Conservation (phyloP, 2,329 filamentous ascomycete species). For the Orbilia quercus region DNA sequence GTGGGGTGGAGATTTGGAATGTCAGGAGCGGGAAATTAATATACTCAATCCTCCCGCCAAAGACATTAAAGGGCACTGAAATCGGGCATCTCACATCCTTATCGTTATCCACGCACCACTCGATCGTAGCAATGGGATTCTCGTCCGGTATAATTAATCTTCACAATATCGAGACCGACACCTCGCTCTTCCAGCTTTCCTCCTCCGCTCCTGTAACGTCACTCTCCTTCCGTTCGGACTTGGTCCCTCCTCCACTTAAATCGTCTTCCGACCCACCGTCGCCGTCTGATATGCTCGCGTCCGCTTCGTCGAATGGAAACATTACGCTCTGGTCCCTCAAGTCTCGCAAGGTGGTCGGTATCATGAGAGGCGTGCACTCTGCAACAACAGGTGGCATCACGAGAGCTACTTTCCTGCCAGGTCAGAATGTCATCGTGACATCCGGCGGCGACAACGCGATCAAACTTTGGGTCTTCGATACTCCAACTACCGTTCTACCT, state of each 20-base stretch:
- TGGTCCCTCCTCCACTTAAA: conserved; percentile 45
- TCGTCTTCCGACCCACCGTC: conserved; percentile 45
- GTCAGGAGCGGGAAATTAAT: conserved; percentile 89
- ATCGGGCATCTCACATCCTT: conserved; percentile 87
- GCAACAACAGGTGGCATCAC: conserved; percentile 82
- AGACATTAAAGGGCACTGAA: conserved; percentile 64
- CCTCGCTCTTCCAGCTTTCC: conserved; percentile 75
- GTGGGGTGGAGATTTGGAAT: conserved; percentile 97
- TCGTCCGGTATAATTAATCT: conserved; percentile 80
- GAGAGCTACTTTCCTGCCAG: conserved; percentile 86
- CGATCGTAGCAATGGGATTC: conserved; percentile 88
- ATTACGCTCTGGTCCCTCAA: conserved; percentile 97
- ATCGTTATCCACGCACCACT: conserved; percentile 83
- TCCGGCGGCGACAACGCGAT: conserved; percentile 93
- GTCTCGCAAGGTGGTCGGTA: conserved; percentile 83
- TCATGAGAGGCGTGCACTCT: conserved; percentile 88
- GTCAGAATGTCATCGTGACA: conserved; percentile 88
- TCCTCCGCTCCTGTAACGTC: conserved; percentile 70
- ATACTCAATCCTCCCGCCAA: conserved; percentile 85
- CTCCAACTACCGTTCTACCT: conserved; percentile 86
- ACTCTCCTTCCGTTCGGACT: conserved; percentile 88
- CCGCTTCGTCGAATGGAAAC: conserved; percentile 81
- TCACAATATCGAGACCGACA: conserved; percentile 83
- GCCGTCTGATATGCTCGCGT: conserved; percentile 78
- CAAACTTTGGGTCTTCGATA: conserved; percentile 75